These are phyloP conservation scores for Neonectria faginata DNA, from an alignment of 2,329 filamentous ascomycete species.

Conservation along the genomic window DNA sequence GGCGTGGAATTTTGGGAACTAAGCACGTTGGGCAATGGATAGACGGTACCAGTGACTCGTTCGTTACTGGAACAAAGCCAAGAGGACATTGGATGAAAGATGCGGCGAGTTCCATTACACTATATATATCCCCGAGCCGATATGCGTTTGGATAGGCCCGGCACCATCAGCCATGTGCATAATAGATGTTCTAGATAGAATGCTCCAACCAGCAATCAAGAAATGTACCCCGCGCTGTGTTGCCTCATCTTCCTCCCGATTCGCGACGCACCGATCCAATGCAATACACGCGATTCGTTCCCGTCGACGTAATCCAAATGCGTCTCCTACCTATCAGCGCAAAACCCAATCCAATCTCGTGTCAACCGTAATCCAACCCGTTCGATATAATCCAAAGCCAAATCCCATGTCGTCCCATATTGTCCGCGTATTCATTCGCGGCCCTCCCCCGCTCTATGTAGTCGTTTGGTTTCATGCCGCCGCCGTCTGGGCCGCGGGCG, in stretches of 20 bases:
- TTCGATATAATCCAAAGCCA: neutral
- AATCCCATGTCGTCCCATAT: neutral
- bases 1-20: neutral
- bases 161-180: constrained; percentile 10
- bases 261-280: neutral
- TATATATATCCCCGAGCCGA: constrained; percentile 1
- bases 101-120: neutral
- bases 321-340: neutral
- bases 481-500: constrained; percentile 27
- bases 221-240: constrained; percentile 13
- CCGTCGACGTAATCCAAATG: neutral
- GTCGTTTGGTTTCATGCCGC: constrained; percentile 23
- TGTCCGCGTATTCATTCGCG: constrained; percentile 1
- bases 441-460: constrained; percentile 24
- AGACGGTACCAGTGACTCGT: neutral
- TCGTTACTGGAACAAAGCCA: constrained; percentile 1
- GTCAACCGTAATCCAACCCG: neutral
- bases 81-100: neutral
- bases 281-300: constrained; percentile 2
- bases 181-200: constrained; percentile 24
- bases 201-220: constrained; percentile 15
- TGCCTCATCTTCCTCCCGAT: constrained; percentile 1
- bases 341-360: neutral
- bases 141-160: neutral
- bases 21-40: constrained; percentile 1